A percentile compares a stretch with the other conserved stretches of the same genome.
Evolutionary conservation across 768 basidiomycete species (phyloP).

Genomic region (Rhizopogon salebrosus): DNA sequence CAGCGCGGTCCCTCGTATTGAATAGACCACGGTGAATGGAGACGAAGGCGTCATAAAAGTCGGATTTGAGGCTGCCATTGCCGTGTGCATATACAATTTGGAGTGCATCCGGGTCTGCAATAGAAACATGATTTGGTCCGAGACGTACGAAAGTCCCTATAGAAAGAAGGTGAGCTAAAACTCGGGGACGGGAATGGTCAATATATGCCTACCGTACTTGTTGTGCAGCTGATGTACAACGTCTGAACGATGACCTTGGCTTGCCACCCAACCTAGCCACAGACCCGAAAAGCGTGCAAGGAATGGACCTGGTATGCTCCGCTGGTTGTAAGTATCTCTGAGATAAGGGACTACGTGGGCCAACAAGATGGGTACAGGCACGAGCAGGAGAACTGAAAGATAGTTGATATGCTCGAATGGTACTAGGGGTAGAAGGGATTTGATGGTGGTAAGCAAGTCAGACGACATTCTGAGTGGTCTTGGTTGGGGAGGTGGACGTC

Average conservation of each 20-base stretch:
- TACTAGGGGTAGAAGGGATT: background rate
- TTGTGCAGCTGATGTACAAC: slow-evolving; percentile 67
- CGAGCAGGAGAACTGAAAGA: slow-evolving; percentile 4
- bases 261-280: slow-evolving; percentile 65
- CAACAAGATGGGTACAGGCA: slow-evolving; percentile 15
- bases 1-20: slow-evolving; percentile 70
- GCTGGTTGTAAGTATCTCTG: slow-evolving; percentile 53
- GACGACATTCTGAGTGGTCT: background rate
- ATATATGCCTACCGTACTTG: slow-evolving; percentile 56
- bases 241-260: slow-evolving; percentile 72
- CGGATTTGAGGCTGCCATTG: slow-evolving; percentile 74
- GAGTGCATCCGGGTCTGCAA: slow-evolving; percentile 76
- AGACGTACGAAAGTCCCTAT: slow-evolving; percentile 64
- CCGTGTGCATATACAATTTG: slow-evolving; percentile 75
- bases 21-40: slow-evolving; percentile 70
- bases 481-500: background rate
- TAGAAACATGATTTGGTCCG: slow-evolving; percentile 72
- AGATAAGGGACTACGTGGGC: slow-evolving; percentile 45
- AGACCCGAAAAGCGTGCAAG: slow-evolving; percentile 66
- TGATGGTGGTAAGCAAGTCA: background rate
- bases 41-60: slow-evolving; percentile 80
- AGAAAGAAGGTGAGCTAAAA: background rate
- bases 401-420: background rate
- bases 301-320: slow-evolving; percentile 61
- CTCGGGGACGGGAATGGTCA: background rate